These are phyloP conservation scores for Aeschynomene evenia DNA, from an alignment of 306 rosid species.

Conservation along the genomic window DNA sequence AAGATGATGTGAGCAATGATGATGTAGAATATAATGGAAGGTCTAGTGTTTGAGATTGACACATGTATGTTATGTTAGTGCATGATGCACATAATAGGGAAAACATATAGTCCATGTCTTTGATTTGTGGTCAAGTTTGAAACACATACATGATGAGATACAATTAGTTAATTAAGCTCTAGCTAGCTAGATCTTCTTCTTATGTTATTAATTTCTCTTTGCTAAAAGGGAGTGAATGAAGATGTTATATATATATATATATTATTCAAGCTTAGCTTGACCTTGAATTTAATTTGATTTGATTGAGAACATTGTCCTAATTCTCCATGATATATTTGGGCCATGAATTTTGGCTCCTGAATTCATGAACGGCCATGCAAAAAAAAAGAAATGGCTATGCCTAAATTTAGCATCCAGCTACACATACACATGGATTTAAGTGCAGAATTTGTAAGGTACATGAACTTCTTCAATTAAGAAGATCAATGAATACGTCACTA, in stretches of 20 bases:
- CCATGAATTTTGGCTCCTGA: background rate
- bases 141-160: background rate
- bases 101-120: background rate
- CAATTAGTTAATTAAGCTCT: too few species aligned
- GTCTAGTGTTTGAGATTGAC: background rate
- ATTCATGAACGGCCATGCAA: background rate
- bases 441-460: background rate
- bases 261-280: background rate
- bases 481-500: too few species aligned
- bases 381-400: background rate
- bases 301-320: conserved; percentile 26
- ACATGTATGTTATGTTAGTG: conserved; percentile 9
- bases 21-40: too few species aligned
- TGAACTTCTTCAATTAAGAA: background rate
- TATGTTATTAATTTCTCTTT: too few species aligned
- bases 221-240: too few species aligned
- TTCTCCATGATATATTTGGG: background rate
- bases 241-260: too few species aligned
- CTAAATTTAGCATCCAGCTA: conserved; percentile 14
- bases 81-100: background rate
- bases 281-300: conserved; percentile 25
- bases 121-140: background rate
- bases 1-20: too few species aligned
- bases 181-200: too few species aligned
- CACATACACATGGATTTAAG: background rate